These are phyloP conservation scores for Macrocybe gigantea DNA, from an alignment of 768 basidiomycete species.

Conservation along the genomic window DNA sequence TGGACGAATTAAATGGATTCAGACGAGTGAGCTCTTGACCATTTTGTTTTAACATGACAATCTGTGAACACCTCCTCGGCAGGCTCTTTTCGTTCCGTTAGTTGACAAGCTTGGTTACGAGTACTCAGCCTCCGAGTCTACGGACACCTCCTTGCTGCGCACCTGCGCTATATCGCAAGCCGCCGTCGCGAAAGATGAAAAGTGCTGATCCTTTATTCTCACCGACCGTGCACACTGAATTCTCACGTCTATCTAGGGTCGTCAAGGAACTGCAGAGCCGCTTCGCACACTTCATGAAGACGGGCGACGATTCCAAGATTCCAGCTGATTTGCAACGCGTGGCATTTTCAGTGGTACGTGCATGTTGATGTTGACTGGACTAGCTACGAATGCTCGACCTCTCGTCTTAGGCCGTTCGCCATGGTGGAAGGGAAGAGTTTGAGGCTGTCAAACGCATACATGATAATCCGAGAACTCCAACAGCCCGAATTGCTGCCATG, in stretches of 20 bases:
- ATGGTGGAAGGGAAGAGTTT: slow-evolving; percentile 73
- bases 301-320: slow-evolving; percentile 70
- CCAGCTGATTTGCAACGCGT: slow-evolving; percentile 70
- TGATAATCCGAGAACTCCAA: slow-evolving; percentile 69
- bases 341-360: slow-evolving; percentile 46
- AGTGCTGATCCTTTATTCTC: slow-evolving; percentile 11
- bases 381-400: slow-evolving; percentile 2
- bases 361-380: not conserved
- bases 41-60: slow-evolving; percentile 2
- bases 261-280: slow-evolving; percentile 64
- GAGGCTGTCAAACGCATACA: slow-evolving; percentile 65
- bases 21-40: slow-evolving; percentile 38
- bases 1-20: slow-evolving; percentile 52
- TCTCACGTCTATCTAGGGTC: slow-evolving; percentile 39
- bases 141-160: slow-evolving; percentile 66
- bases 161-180: slow-evolving; percentile 64
- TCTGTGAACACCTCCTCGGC: not conserved
- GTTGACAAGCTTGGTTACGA: slow-evolving; percentile 78
- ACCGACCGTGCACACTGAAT: not conserved
- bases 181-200: slow-evolving; percentile 16
- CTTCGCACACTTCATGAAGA: slow-evolving; percentile 66
- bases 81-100: slow-evolving; percentile 70
- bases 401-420: slow-evolving; percentile 51
- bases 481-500: slow-evolving; percentile 68
- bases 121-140: slow-evolving; percentile 56